Evolutionary conservation across 305 asterid species (phyloP), one percentile per base, ranked within the genome.

Genomic region (Fraxinus sp.): DNA sequence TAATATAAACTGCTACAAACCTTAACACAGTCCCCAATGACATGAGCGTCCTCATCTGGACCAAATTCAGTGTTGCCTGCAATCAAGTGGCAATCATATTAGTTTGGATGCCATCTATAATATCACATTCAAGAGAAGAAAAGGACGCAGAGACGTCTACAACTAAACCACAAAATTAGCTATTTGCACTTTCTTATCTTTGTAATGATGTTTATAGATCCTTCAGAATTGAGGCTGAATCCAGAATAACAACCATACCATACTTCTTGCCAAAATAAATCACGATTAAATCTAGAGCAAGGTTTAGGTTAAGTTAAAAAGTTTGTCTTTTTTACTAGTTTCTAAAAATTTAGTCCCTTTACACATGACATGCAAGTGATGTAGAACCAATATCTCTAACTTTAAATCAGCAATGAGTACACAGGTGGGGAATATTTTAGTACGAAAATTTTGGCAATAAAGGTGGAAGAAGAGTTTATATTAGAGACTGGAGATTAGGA

Each of bases 11-110:
- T 37, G 43, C 77, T 8, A 80, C 87, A 70, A 85, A 97, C 99
- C 99, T 97, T 96, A 79, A 96, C 97, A 78, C 98, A 96, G 88
- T 96, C 99, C 7, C 98, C 98, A 75, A 96, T 89, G 80, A 96
- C 98, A 90, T 96, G 99, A 76, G 99, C 97, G 88, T 97, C 99
- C 89, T 97, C 99, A 75, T 93, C 92, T 46, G 91, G 91, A 79
- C 83, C 86, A 88, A 97, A 95, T 86, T 95, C 98, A 82, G 89
- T 87, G 86, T 91, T 93, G 79, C 99, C 99, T 97, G 79, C 82
- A 85, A 83, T 62, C 77, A 84, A 79, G 77, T 73, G 83, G 79
- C 82, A 22, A 59, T 81, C 77, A 77, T 82, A 83, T 86, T 81
- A 72, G 80, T 82, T 57, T 35, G 84, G 85, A 82, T 79, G 81